A percentile compares a stretch with the other conserved stretches of the same genome.
These are phyloP conservation scores for Pichia kudriavzevii DNA, from an alignment of 1,139 yeast genomes.

Conservation along the genomic window DNA sequence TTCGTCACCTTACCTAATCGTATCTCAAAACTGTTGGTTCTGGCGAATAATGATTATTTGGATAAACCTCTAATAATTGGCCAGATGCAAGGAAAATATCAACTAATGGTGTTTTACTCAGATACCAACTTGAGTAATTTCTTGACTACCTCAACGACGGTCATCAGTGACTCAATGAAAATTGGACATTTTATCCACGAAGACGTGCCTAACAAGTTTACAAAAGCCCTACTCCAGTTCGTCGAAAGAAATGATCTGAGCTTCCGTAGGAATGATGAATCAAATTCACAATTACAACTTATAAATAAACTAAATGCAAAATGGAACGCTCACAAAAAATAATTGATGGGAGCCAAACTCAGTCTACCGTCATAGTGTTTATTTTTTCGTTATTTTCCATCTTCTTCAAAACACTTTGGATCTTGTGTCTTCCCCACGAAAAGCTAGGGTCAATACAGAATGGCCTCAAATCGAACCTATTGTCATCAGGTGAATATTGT, in stretches of 20 bases:
- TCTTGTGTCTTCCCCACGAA: conserved; percentile 83
- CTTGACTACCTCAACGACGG: conserved; percentile 20
- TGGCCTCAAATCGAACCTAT: conserved; percentile 90
- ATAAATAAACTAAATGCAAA: conserved; percentile 37
- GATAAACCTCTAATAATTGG: conserved; percentile 85
- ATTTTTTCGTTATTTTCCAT: conserved; percentile 33
- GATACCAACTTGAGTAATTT: conserved; percentile 12
- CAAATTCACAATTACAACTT: conserved; percentile 27
- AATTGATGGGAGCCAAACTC: no score
- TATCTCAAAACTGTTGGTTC: conserved; percentile 61
- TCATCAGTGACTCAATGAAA: conserved; percentile 25
- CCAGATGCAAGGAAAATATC: conserved; percentile 96
- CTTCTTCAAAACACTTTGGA: conserved; percentile 63
- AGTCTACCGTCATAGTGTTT: conserved; percentile 39
- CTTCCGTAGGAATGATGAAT: conserved; percentile 13
- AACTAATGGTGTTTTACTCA: conserved; percentile 59
- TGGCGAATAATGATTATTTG: conserved; percentile 87
- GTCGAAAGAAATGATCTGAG: conserved; percentile 36
- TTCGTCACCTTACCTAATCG: conserved; percentile 39
- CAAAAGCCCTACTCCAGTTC: conserved; percentile 46
- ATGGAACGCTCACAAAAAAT: conserved; percentile 45
- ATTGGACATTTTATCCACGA: conserved; percentile 93
- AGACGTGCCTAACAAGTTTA: conserved; percentile 68
- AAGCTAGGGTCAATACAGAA: conserved; percentile 87
- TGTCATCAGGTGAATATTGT: conserved; percentile 96